Conservation (phyloP, 495 filamentous ascomycete genomes). For the Cercophora newfieldiana region DNA sequence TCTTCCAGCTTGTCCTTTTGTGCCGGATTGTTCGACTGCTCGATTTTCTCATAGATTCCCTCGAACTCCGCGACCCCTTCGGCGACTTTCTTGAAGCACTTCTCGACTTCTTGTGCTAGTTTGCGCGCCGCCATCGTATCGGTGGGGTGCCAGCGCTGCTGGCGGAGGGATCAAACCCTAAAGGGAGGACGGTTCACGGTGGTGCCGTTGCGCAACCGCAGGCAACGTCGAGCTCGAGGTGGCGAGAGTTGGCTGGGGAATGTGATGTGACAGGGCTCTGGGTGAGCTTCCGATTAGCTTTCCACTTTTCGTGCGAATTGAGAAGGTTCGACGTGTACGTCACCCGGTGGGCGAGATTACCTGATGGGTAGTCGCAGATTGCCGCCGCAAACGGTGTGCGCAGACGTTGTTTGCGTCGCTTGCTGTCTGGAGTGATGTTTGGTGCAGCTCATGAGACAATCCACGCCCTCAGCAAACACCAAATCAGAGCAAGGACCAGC, state of each 20-base stretch:
- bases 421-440: slow-evolving; percentile 3
- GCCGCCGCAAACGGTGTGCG: not conserved
- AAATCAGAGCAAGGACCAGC: slow-evolving; percentile 10
- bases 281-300: slow-evolving; percentile 11
- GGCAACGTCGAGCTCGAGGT: not conserved
- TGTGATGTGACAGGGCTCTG: not conserved
- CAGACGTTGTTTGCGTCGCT: slow-evolving; percentile 7
- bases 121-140: slow-evolving; percentile 86
- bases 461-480: slow-evolving; percentile 9
- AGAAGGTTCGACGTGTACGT: not conserved
- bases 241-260: not conserved
- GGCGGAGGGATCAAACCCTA: not conserved
- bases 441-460: slow-evolving; percentile 13
- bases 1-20: slow-evolving; percentile 99
- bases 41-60: slow-evolving; percentile 92
- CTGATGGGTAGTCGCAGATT: slow-evolving; percentile 4
- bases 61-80: slow-evolving; percentile 94
- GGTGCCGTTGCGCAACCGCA: slow-evolving; percentile 3
- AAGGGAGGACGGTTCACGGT: not conserved
- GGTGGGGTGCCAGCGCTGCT: slow-evolving; percentile 13
- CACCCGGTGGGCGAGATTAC: not conserved
- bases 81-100: slow-evolving; percentile 95
- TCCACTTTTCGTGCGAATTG: not conserved
- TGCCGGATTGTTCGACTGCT: slow-evolving; percentile 81
- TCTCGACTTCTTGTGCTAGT: slow-evolving; percentile 94